Evolutionary conservation across 805 yeast species (phyloP).

Genomic region (Scheffersomyces stipitis): DNA sequence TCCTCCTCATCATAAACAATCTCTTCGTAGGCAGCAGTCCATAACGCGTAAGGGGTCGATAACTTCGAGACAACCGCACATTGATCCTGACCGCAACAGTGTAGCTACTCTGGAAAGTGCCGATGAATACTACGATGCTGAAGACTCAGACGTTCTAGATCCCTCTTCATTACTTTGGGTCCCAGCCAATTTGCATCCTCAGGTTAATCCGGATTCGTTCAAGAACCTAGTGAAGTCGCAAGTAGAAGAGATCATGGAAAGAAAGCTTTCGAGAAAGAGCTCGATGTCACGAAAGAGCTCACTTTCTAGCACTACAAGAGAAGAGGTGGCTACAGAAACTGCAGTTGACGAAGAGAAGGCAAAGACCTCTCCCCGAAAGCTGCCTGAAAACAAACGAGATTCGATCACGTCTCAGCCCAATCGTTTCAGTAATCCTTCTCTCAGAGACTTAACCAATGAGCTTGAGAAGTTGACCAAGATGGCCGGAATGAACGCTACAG

Average conservation of each 20-base stretch:
- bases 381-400: constrained; percentile 1
- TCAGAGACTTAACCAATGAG: constrained; percentile 72
- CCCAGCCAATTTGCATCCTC: constrained; percentile 93
- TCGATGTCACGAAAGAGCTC: constrained; percentile 22
- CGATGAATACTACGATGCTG: constrained; percentile 18
- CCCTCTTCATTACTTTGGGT: constrained; percentile 75
- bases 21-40: background rate
- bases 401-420: constrained; percentile 1
- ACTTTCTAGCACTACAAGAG: constrained; percentile 2
- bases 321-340: constrained; percentile 10
- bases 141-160: constrained; percentile 17
- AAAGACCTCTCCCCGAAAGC: background rate
- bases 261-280: constrained; percentile 27
- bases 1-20: background rate
- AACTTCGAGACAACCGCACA: constrained; percentile 3
- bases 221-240: constrained; percentile 61
- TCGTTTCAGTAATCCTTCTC: constrained; percentile 53
- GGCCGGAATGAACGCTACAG: constrained; percentile 77
- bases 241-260: constrained; percentile 51
- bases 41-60: constrained; percentile 8
- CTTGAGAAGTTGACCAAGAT: constrained; percentile 68
- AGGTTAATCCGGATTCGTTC: constrained; percentile 88
- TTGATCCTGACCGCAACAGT: background rate
- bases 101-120: constrained; percentile 5
- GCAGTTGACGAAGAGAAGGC: constrained; percentile 22